phyloP scores from a whole-genome alignment of 1,139 yeast species.

The Lodderomyces margitis region DNA sequence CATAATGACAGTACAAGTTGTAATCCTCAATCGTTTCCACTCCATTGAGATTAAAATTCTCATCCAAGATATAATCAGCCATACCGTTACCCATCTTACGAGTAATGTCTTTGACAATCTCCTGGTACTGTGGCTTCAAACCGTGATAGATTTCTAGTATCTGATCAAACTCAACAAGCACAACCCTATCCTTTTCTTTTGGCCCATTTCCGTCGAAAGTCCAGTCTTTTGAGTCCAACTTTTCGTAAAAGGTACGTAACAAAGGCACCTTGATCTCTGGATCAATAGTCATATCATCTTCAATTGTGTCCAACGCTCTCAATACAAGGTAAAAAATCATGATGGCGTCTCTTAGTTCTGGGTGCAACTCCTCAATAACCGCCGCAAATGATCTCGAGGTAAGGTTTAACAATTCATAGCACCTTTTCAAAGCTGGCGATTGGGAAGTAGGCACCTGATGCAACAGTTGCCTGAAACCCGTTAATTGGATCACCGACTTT shows the following conservation, averaged over 20 bases:
- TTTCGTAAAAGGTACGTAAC: constrained; percentile 64
- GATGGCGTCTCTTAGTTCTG: constrained; percentile 79
- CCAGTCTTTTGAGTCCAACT: constrained; percentile 69
- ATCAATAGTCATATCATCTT: constrained; percentile 90
- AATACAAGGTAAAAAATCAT: constrained; percentile 82
- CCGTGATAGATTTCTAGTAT: constrained; percentile 70
- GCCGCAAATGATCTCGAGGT: constrained; percentile 93
- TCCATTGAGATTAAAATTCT: constrained; percentile 75
- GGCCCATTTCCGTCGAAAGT: constrained; percentile 73
- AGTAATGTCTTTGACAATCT: constrained; percentile 74
- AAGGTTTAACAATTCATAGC: constrained; percentile 62
- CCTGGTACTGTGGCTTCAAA: constrained; percentile 75
- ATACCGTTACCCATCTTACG: constrained; percentile 92
- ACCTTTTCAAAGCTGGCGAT: constrained; percentile 41
- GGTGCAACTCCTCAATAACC: constrained; percentile 87
- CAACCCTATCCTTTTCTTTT: constrained; percentile 77
- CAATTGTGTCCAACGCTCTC: constrained; percentile 93
- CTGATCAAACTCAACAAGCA: constrained; percentile 69
- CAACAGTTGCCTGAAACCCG: constrained; percentile 52
- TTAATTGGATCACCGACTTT: constrained; percentile 61
- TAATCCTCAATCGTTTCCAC: constrained; percentile 76
- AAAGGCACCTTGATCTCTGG: constrained; percentile 71
- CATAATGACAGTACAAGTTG: constrained; percentile 91
- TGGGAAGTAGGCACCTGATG: constrained; percentile 31
- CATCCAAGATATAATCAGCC: constrained; percentile 90